Conservation (phyloP, 2,329 filamentous ascomycete genomes). For the Zalaria obscura region DNA sequence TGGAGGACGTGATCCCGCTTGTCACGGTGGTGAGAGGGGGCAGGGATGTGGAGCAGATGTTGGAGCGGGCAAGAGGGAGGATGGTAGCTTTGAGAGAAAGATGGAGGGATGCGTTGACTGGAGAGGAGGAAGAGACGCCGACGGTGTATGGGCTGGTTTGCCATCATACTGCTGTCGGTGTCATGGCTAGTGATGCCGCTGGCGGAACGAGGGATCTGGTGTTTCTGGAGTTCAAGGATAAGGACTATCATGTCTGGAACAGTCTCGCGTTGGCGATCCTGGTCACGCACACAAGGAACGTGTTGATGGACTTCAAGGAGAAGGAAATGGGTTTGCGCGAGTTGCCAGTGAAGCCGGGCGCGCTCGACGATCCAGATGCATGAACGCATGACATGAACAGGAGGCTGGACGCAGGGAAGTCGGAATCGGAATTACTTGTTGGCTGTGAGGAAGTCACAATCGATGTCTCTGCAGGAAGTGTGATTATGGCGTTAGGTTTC, state of each 20-base stretch:
- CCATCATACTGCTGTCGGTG: slow-evolving; percentile 35
- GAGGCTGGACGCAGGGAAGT: no score
- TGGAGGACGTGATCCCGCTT: slow-evolving; percentile 20
- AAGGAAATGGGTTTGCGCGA: no score
- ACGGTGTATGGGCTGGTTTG: slow-evolving; percentile 42
- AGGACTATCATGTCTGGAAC: slow-evolving; percentile 46
- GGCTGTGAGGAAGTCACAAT: no score
- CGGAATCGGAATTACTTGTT: no score
- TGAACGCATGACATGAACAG: no score
- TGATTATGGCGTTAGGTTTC: no score
- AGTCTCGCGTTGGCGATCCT: slow-evolving; percentile 42
- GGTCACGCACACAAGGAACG: slow-evolving; percentile 37
- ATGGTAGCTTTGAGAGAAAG: no score
- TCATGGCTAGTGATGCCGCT: slow-evolving; percentile 25
- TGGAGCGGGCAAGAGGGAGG: background rate
- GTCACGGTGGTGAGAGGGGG: slow-evolving; percentile 14
- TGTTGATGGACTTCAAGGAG: slow-evolving; percentile 17
- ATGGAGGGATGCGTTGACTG: background rate
- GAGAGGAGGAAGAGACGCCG: slow-evolving; percentile 19
- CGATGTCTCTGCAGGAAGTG: no score
- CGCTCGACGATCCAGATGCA: no score
- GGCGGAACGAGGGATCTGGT: slow-evolving; percentile 26
- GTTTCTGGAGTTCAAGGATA: slow-evolving; percentile 38
- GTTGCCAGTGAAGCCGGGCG: no score
- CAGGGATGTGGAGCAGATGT: background rate